A percentile compares a stretch with the other conserved stretches of the same genome.
Conservation (phyloP, 1,284 basidiomycete genomes). For the Dichomitus squalens region DNA sequence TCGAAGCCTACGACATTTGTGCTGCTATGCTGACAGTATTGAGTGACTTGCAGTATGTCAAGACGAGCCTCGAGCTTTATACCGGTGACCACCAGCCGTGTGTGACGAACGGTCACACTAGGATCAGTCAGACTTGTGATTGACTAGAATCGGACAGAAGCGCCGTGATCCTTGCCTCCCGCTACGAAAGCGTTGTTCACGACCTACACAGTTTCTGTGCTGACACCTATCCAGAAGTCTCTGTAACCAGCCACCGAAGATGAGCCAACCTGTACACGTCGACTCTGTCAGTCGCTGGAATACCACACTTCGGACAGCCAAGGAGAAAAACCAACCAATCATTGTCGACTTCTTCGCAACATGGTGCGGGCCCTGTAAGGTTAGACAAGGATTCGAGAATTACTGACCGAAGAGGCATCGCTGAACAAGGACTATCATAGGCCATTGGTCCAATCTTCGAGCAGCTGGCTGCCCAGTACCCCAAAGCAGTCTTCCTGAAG, state of each 20-base stretch:
- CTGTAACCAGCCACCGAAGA: neutral
- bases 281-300: slow-evolving; percentile 16
- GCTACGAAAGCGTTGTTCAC: too few species aligned
- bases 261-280: slow-evolving; percentile 1
- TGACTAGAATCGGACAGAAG: too few species aligned
- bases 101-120: too few species aligned
- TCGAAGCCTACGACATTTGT: neutral
- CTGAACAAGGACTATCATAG: neutral
- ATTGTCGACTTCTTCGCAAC: slow-evolving; percentile 16
- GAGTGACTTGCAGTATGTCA: neutral
- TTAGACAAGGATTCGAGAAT: neutral
- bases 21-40: neutral
- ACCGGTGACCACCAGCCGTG: neutral
- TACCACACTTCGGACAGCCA: slow-evolving; percentile 8
- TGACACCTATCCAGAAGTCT: too few species aligned
- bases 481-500: slow-evolving; percentile 10
- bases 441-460: slow-evolving; percentile 6
- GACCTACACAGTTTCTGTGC: too few species aligned
- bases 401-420: neutral
- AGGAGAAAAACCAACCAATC: slow-evolving; percentile 6
- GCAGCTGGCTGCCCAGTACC: slow-evolving; percentile 3
- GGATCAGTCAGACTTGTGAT: too few species aligned
- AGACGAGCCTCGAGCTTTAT: neutral
- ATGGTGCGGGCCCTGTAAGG: slow-evolving; percentile 12
- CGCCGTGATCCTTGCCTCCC: neutral